Evolutionary conservation across 2,329 filamentous ascomycete genomes (phyloP).

Genomic region (Xylaria sp.): DNA sequence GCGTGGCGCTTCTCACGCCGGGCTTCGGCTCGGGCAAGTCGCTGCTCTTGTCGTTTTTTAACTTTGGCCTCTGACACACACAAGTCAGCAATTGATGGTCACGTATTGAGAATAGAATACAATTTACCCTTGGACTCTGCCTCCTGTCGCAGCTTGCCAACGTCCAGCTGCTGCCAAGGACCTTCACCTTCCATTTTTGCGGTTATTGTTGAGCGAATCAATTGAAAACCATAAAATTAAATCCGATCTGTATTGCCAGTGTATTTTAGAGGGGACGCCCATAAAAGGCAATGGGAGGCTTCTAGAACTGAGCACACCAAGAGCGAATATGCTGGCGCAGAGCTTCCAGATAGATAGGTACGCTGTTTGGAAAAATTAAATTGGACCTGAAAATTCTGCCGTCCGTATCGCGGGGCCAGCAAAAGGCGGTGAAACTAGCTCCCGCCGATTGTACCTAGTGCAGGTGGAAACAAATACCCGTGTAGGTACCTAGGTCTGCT

Average conservation of each 20-base stretch:
- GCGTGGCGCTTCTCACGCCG: slow-evolving; percentile 52
- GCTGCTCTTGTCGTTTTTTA: slow-evolving; percentile 44
- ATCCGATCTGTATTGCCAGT: not conserved
- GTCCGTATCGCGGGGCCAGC: slow-evolving; percentile 29
- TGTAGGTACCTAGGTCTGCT: no score
- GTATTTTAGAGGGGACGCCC: not conserved
- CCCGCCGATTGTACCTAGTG: not conserved
- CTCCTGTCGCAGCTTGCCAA: slow-evolving; percentile 39
- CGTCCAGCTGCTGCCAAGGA: slow-evolving; percentile 40
- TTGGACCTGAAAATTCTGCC: slow-evolving; percentile 28
- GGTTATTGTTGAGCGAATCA: not conserved
- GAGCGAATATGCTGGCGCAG: not conserved
- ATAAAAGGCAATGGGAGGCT: not conserved
- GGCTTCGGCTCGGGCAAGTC: slow-evolving; percentile 42
- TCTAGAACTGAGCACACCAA: not conserved
- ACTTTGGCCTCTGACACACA: slow-evolving; percentile 47
- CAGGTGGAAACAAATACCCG: no score
- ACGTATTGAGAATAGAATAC: not conserved
- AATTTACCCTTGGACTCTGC: slow-evolving; percentile 41
- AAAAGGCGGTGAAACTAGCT: slow-evolving; percentile 32
- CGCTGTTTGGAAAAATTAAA: slow-evolving; percentile 29
- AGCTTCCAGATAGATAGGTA: no score
- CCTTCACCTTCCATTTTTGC: slow-evolving; percentile 40
- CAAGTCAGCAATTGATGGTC: slow-evolving; percentile 24
- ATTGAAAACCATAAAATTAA: not conserved